Evolutionary conservation across 306 rosid genomes (phyloP), one percentile per base, ranked within the genome.

Genomic region (Rubus idaeus): DNA sequence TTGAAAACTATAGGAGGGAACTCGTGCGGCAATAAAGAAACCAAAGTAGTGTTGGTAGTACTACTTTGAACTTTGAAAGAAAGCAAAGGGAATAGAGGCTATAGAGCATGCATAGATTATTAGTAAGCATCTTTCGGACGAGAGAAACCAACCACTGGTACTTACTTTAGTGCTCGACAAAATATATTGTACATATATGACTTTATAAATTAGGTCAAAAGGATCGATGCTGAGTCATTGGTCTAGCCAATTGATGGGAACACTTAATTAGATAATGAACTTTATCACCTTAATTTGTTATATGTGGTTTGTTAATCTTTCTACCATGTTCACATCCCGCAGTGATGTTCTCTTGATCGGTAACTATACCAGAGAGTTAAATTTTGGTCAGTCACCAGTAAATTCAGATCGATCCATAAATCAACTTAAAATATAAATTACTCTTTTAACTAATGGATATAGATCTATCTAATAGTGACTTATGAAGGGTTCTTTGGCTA

Each of bases 21-120:
- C 30, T 66, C 71, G 71, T 66, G 71, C 71, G 67, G 71, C 71
- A 41, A 66, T 66, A 66, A 66, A 66, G 50, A 66, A 66, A 41
- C 13, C 16, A 40, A 66, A 63, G 45, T 17, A 5, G 51, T 18
- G 46, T 41, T 41, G 50, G 50, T 41, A 18, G 70, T 39, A 17
- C 23, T 64, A 17, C 12, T 64, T 39, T 64, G 69, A 64, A 39
- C 13, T n/a, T 67, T n/a, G 37, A 57, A 11, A 69, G 70, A 57
- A 56, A 67, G 70, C 76, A 41, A 41, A 66, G 49, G 8, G 51
- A 66, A 42, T 65, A 39, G n/a, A n/a, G n/a, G n/a, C n/a, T n/a
- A n/a, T n/a, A n/a, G 47, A 64, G 70, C 50, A 63, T 42, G 46
- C 7, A 30, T 35, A 30, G 68, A 30, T 42, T 16, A 62, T 62